These are phyloP conservation scores for Suillus discolor DNA, from an alignment of 768 basidiomycete genomes.

Conservation along the genomic window DNA sequence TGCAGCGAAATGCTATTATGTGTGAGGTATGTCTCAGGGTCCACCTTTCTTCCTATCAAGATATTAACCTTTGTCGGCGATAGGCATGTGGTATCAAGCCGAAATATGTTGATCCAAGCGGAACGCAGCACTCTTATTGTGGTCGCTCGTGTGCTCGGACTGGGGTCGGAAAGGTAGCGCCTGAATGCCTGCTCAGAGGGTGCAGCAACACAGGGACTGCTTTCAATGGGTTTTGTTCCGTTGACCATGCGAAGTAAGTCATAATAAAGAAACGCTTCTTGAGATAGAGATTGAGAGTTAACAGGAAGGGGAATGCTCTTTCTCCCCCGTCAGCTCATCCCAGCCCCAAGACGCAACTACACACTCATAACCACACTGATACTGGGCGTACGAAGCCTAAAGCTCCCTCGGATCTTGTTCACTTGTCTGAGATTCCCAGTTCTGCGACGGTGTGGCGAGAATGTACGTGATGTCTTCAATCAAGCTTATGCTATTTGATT, in stretches of 20 bases:
- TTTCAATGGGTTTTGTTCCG: slow-evolving; percentile 59
- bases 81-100: slow-evolving; percentile 63
- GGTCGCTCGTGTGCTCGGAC: slow-evolving; percentile 61
- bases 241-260: slow-evolving; percentile 57
- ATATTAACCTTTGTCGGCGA: background rate
- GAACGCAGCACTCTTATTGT: slow-evolving; percentile 59
- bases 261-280: background rate
- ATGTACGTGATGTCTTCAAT: slow-evolving; percentile 40
- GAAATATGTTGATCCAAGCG: slow-evolving; percentile 62
- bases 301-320: background rate
- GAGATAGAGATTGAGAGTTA: background rate
- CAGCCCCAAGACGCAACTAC: background rate
- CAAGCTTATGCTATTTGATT: slow-evolving; percentile 20
- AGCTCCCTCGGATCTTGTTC: slow-evolving; percentile 36
- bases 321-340: background rate
- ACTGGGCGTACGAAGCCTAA: background rate
- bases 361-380: background rate
- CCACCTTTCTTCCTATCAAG: background rate
- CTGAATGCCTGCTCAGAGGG: slow-evolving; percentile 49
- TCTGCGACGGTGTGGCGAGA: slow-evolving; percentile 53
- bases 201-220: slow-evolving; percentile 55
- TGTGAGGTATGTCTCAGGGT: slow-evolving; percentile 26
- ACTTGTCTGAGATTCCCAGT: slow-evolving; percentile 49
- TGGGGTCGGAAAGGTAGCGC: slow-evolving; percentile 38
- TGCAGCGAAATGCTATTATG: slow-evolving; percentile 13